These are phyloP conservation scores for Pulveroboletus frians DNA, from an alignment of 768 basidiomycete species.

Conservation along the genomic window DNA sequence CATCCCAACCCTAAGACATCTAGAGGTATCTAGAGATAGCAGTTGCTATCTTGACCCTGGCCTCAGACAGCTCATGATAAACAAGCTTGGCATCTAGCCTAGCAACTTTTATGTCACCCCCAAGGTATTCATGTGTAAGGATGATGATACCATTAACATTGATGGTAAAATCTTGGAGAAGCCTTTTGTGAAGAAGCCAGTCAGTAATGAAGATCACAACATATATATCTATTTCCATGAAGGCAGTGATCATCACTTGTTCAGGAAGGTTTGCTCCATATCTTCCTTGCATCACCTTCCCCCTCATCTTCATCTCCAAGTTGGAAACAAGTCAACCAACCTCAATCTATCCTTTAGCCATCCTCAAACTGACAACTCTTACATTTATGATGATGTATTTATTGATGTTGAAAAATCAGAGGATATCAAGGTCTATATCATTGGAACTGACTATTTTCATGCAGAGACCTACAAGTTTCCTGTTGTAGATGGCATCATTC, in stretches of 20 bases:
- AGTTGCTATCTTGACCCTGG: constrained; percentile 81
- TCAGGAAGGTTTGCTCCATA: constrained; percentile 71
- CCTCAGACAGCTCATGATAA: constrained; percentile 67
- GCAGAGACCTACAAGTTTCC: constrained; percentile 99
- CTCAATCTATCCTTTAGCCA: constrained; percentile 75
- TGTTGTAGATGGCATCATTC: constrained; percentile 94
- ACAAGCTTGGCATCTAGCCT: constrained; percentile 70
- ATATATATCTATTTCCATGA: constrained; percentile 96
- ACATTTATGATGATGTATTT: constrained; percentile 98
- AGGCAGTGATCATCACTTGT: constrained; percentile 88
- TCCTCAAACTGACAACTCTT: constrained; percentile 93
- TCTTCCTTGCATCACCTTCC: background rate
- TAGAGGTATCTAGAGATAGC: constrained; percentile 91
- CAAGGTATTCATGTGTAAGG: constrained; percentile 80
- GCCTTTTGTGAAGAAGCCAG: constrained; percentile 98
- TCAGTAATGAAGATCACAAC: constrained; percentile 98
- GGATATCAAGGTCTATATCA: constrained; percentile 99
- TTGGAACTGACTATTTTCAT: constrained; percentile 91
- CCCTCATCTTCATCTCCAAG: constrained; percentile 44
- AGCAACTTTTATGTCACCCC: constrained; percentile 69
- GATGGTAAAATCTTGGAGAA: constrained; percentile 88
- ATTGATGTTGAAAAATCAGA: constrained; percentile 97
- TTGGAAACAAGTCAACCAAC: constrained; percentile 98
- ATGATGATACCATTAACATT: constrained; percentile 87
- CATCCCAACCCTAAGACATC: constrained; percentile 83